Conservation (phyloP, 495 filamentous ascomycete species). For the Aspergillus nanangensis region DNA sequence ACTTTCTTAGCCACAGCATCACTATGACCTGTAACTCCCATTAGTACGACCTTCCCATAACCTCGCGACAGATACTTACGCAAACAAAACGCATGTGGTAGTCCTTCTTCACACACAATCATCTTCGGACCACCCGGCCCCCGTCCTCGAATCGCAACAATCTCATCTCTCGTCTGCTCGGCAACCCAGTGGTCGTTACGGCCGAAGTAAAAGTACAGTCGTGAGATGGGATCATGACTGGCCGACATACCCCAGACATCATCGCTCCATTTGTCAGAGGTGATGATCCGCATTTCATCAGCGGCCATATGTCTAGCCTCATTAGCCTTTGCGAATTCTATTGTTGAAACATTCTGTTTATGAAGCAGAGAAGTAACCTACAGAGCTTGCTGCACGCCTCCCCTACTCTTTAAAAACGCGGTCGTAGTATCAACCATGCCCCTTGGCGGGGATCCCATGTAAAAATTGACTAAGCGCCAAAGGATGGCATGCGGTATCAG, state of each 20-base stretch:
- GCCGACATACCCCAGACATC: constrained; percentile 69
- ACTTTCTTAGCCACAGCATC: constrained; percentile 65
- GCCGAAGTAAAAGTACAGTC: constrained; percentile 78
- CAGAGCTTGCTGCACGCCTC: constrained; percentile 68
- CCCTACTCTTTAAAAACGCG: constrained; percentile 55
- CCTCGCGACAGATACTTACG: constrained; percentile 41
- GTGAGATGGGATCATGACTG: constrained; percentile 42
- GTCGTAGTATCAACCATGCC: constrained; percentile 58
- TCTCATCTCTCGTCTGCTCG: constrained; percentile 64
- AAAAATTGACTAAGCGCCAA: constrained; percentile 31
- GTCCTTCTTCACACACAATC: constrained; percentile 64
- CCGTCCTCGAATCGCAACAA: constrained; percentile 53
- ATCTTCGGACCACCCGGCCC: constrained; percentile 56
- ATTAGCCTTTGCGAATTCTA: neutral
- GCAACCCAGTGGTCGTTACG: constrained; percentile 80
- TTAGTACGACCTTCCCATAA: neutral
- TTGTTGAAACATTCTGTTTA: neutral
- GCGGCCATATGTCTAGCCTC: constrained; percentile 52
- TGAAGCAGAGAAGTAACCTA: constrained; percentile 30
- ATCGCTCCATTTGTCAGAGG: constrained; percentile 70
- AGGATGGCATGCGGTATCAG: constrained; percentile 42
- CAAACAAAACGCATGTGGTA: constrained; percentile 82
- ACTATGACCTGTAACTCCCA: constrained; percentile 47
- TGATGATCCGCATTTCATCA: constrained; percentile 76
- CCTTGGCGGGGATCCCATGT: constrained; percentile 49